Percentiles rank a stretch among this genome's conserved stretches.
Conservation (phyloP, 2,329 filamentous ascomycete genomes). For the Xylariomycetidae sp. region DNA sequence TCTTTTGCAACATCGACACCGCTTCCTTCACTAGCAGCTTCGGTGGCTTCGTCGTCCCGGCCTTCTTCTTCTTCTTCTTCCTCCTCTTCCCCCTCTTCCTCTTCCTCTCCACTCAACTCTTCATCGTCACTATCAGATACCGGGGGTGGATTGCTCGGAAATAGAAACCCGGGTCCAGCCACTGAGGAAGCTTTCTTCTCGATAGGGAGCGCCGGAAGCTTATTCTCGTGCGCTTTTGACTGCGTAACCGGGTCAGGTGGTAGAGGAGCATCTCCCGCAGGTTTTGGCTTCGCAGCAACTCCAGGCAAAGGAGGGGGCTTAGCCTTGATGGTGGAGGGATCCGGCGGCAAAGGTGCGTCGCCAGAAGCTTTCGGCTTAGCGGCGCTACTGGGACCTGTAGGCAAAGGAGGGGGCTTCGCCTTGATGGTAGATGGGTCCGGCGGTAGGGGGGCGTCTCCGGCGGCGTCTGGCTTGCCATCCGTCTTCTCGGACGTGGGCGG, state of each 20-base stretch:
- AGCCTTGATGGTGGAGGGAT: no score
- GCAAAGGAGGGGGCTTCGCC: conserved; percentile 19
- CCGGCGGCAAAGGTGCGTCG: no score
- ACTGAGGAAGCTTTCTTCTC: conserved; percentile 14
- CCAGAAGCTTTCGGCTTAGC: conserved; percentile 25
- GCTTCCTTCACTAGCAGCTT: conserved; percentile 47
- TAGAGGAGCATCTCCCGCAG: conserved; percentile 30
- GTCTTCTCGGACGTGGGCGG: conserved; percentile 11
- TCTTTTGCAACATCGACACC: conserved; percentile 61
- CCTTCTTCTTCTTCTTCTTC: conserved; percentile 33
- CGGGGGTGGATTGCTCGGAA: conserved; percentile 24
- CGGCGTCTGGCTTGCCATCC: conserved; percentile 17
- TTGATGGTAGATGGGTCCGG: conserved; percentile 31
- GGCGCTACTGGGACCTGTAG: conserved; percentile 17
- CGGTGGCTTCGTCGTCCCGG: conserved; percentile 43
- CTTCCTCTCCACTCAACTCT: conserved; percentile 40
- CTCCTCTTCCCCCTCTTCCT: conserved; percentile 34
- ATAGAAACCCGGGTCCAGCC: conserved; percentile 23
- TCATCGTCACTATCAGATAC: conserved; percentile 34
- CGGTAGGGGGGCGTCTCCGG: conserved; percentile 34
- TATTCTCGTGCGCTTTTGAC: conserved; percentile 24
- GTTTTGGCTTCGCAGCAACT: conserved; percentile 13
- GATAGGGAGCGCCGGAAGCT: conserved; percentile 18
- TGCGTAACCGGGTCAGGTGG: conserved; percentile 33
- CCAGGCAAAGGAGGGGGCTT: conserved; percentile 33